A percentile compares a stretch with the other conserved stretches of the same genome.
phyloP scores from a whole-genome alignment of 2,329 filamentous ascomycete species.

The Trichophyton benhamiae region DNA sequence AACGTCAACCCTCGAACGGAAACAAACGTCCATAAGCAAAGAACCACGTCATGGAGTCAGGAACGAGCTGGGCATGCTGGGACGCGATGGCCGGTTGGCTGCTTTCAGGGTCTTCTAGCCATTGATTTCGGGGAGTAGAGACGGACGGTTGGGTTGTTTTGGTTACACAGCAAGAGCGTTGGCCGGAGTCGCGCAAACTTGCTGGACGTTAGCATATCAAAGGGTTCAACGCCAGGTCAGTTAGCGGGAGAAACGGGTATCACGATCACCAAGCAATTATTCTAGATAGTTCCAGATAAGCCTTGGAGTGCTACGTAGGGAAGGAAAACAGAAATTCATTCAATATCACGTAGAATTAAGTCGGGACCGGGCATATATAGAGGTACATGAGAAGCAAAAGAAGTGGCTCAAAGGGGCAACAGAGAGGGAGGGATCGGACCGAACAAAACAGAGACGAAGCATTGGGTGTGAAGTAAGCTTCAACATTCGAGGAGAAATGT shows the following conservation, averaged over 20 bases:
- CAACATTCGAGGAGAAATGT: background rate
- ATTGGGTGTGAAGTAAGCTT: background rate
- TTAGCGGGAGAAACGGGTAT: background rate
- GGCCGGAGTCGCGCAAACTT: background rate
- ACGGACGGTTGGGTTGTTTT: background rate
- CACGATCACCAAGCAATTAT: background rate
- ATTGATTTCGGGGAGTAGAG: too few relatives aligned
- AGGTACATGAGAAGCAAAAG: background rate
- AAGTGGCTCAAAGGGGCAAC: background rate
- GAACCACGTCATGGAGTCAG: background rate
- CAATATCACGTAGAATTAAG: constrained; percentile 4
- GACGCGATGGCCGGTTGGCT: background rate
- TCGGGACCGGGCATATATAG: constrained; percentile 2
- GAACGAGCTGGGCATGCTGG: background rate
- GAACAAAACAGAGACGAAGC: background rate
- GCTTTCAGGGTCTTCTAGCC: background rate
- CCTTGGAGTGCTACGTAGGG: background rate
- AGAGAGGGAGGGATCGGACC: background rate
- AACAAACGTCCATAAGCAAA: background rate
- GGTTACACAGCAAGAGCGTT: background rate
- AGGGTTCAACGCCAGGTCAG: too few relatives aligned
- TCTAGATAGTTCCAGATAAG: background rate
- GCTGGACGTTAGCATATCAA: background rate
- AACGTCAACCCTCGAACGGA: background rate
- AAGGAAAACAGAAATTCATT: background rate